Evolutionary conservation across 306 rosid species (phyloP), one percentile per base, ranked within the genome.

Genomic region (Pterocarpus macrocarpus): DNA sequence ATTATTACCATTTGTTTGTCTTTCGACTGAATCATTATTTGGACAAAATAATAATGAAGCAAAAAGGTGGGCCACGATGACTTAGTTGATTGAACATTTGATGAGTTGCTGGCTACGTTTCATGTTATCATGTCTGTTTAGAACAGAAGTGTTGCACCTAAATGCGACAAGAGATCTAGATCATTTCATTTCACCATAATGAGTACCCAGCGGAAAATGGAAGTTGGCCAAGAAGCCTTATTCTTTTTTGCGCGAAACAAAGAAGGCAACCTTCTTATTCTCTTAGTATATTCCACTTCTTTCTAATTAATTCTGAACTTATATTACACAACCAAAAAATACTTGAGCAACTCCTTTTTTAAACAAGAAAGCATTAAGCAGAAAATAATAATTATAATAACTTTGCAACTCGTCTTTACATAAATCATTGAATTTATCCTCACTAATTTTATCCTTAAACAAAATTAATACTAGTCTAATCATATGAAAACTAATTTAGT

Each of bases 81-180:
- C 75, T 49, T 77, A 5, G 36, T 65, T 77, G 82, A 61, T 22
- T 47, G 39, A n/a, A 35, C 38, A 69, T 53, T 64, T 77, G 59
- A 57, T 59, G 62, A 44, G 22, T 17, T 58, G 41, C 70, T 80
- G 78, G 16, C 64, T 35, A 69, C 16, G 11, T 59, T 77, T 63
- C 22, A n/a, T 49, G 4, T 49, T 13, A 12, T 49, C 32, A 17
- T 52, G 49, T 52, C 64, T 22, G 16, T 44, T 28, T 74, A 10
- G 69, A 74, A 15, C 13, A 66, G 11, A 76, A 17, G 65, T 77
- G 22, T 38, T 65, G 22, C 36, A 34, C 36, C 15, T 71, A 2
- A 52, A 52, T 57, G 67, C 55, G 22, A 3, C 30, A 17, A 32
- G 17, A 71, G 38, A 73, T 36, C 53, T 11, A 10, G 66, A 39